These are phyloP conservation scores for Jasminum sambac DNA, from an alignment of 257 asterid genomes.

Conservation along the genomic window DNA sequence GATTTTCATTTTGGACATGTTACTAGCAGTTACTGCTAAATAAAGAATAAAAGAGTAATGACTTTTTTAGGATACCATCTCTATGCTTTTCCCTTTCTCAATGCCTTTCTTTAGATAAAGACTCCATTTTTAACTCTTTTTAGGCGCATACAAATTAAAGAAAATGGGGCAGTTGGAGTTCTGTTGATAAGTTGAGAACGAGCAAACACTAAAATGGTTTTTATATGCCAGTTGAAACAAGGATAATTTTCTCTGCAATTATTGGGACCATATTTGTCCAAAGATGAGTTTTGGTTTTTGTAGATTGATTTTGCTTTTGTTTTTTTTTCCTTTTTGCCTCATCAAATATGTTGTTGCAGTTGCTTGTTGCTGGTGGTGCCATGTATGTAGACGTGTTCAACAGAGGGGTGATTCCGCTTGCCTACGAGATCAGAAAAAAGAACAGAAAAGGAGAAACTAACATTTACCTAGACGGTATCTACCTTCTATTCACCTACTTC, in stretches of 20 bases:
- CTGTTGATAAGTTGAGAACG: not conserved
- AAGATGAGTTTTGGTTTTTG: not conserved
- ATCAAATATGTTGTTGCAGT: conserved; percentile 36
- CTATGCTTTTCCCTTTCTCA: no score
- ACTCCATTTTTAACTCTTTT: no score
- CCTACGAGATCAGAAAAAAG: conserved; percentile 76
- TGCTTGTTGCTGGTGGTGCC: conserved; percentile 94
- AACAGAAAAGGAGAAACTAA: conserved; percentile 92
- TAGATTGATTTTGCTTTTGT: not conserved
- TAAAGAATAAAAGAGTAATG: not conserved
- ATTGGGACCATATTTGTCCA: not conserved
- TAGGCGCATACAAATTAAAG: not conserved
- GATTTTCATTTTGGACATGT: not conserved
- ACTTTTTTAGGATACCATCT: not conserved
- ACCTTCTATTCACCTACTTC: conserved; percentile 86
- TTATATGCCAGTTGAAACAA: not conserved
- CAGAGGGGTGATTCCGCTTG: conserved; percentile 92
- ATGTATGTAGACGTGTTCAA: conserved; percentile 97
- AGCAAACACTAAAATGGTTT: not conserved
- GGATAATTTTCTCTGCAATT: not conserved
- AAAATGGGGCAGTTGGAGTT: not conserved
- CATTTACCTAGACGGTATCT: conserved; percentile 90
- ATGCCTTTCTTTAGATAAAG: no score
- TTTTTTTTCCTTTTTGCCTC: not conserved
- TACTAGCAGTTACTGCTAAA: not conserved